Percentiles rank a stretch among this genome's conserved stretches.
These are phyloP conservation scores for Diaporthe vexans DNA, from an alignment of 2,329 filamentous ascomycete species.

Conservation along the genomic window DNA sequence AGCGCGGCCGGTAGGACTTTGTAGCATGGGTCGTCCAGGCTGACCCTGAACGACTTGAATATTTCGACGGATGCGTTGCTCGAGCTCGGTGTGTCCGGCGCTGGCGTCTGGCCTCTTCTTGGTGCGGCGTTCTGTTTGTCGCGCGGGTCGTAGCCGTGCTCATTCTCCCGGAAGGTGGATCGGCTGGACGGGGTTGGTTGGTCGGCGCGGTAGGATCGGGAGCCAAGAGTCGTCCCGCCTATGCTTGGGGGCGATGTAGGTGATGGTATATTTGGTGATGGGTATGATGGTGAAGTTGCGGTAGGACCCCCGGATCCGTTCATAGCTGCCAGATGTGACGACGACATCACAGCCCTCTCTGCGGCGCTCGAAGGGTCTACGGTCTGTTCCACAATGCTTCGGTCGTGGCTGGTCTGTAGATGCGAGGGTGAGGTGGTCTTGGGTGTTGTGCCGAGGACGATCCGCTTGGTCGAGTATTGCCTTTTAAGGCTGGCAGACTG, in stretches of 20 bases:
- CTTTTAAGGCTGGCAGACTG: slow-evolving; percentile 72
- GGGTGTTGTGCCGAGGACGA: slow-evolving; percentile 78
- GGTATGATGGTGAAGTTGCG: slow-evolving; percentile 67
- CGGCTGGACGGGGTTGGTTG: slow-evolving; percentile 68
- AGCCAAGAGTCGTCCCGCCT: slow-evolving; percentile 67
- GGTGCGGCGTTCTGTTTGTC: slow-evolving; percentile 59
- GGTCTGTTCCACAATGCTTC: slow-evolving; percentile 72
- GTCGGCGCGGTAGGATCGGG: slow-evolving; percentile 72
- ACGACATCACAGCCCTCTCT: slow-evolving; percentile 75
- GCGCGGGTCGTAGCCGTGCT: slow-evolving; percentile 56
- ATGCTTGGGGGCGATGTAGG: slow-evolving; percentile 76
- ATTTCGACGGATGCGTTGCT: slow-evolving; percentile 83
- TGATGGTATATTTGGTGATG: slow-evolving; percentile 77
- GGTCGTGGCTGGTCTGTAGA: slow-evolving; percentile 77
- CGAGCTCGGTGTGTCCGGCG: slow-evolving; percentile 70
- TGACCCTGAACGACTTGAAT: slow-evolving; percentile 98
- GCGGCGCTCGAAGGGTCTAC: slow-evolving; percentile 79
- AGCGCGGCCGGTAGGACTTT: slow-evolving; percentile 96
- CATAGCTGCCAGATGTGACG: slow-evolving; percentile 78
- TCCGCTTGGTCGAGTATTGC: slow-evolving; percentile 82
- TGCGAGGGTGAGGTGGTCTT: slow-evolving; percentile 84
- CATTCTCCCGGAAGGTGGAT: slow-evolving; percentile 68
- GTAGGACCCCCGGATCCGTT: slow-evolving; percentile 71
- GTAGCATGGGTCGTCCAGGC: slow-evolving; percentile 97
- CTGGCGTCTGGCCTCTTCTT: slow-evolving; percentile 73